Conservation (phyloP, 2,329 filamentous ascomycete genomes). For the Penicillium vulpinum region DNA sequence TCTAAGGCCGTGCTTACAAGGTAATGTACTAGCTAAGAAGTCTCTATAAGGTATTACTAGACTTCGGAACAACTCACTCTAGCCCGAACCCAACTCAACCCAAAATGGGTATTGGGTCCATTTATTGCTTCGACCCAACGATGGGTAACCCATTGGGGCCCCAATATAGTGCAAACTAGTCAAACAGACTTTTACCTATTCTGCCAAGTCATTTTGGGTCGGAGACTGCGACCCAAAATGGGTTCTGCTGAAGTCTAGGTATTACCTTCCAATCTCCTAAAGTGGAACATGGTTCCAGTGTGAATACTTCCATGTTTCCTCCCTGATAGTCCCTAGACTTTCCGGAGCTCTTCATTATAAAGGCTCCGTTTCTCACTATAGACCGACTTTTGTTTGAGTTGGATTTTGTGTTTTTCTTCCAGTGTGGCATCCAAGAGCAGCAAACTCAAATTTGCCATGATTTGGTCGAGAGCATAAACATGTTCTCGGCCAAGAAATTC, state of each 20-base stretch:
- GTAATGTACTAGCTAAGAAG: slow-evolving; percentile 11
- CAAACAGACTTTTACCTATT: too few species aligned
- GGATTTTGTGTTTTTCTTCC: slow-evolving; percentile 7
- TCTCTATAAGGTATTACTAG: slow-evolving; percentile 18
- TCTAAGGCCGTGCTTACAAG: slow-evolving; percentile 2
- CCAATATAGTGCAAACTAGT: too few species aligned
- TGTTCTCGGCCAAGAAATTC: slow-evolving; percentile 14
- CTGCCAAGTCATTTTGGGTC: too few species aligned
- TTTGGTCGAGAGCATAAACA: slow-evolving; percentile 9
- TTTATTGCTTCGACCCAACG: too few species aligned
- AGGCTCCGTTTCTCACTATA: slow-evolving; percentile 12
- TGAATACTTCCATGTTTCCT: slow-evolving; percentile 4
- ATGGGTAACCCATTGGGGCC: too few species aligned
- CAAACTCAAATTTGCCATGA: slow-evolving; percentile 5
- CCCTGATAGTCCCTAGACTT: not conserved
- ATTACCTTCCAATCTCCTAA: slow-evolving; percentile 12
- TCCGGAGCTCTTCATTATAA: slow-evolving; percentile 9
- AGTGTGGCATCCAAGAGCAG: not conserved
- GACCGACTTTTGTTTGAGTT: slow-evolving; percentile 3
- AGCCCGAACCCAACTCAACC: too few species aligned
- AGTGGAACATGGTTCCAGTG: slow-evolving; percentile 13
- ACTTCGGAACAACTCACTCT: too few species aligned
- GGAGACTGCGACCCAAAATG: too few species aligned
- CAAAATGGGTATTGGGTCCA: too few species aligned
- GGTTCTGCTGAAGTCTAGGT: too few species aligned